phyloP scores from a whole-genome alignment of 495 filamentous ascomycete species.

The Penicillium verhagenii region DNA sequence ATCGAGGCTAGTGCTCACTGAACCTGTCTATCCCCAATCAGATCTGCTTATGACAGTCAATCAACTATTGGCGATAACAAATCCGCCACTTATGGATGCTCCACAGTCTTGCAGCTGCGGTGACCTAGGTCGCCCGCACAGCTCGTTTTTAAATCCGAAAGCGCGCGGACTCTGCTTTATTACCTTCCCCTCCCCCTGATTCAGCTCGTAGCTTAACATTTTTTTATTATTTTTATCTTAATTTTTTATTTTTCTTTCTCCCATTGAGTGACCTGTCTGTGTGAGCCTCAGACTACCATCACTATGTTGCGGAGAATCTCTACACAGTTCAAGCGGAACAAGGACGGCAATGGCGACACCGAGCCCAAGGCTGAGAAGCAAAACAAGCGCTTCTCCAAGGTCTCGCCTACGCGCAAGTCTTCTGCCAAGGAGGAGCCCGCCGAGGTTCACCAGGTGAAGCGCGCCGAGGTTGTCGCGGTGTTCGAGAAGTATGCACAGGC shows the following conservation, averaged over 20 bases:
- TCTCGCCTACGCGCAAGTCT: constrained; percentile 30
- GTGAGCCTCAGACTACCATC: constrained; percentile 18
- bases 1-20: constrained; percentile 21
- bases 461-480: constrained; percentile 42
- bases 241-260: constrained; percentile 12
- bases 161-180: constrained; percentile 5
- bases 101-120: constrained; percentile 30
- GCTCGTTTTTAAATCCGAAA: constrained; percentile 29
- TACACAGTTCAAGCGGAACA: constrained; percentile 51
- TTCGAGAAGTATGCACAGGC: constrained; percentile 64
- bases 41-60: constrained; percentile 19
- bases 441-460: constrained; percentile 35
- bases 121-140: constrained; percentile 23
- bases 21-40: constrained; percentile 15
- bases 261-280: constrained; percentile 13
- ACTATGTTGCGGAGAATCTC: constrained; percentile 53
- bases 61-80: constrained; percentile 36
- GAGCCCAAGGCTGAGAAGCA: constrained; percentile 39
- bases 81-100: constrained; percentile 26
- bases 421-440: constrained; percentile 27
- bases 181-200: constrained; percentile 11
- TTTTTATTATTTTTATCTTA: constrained; percentile 7
- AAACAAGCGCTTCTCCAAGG: constrained; percentile 43
- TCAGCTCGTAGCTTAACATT: constrained; percentile 17
- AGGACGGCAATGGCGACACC: constrained; percentile 42